Conservation (phyloP, 2,329 filamentous ascomycete genomes). For the Verruconis gallopava region DNA sequence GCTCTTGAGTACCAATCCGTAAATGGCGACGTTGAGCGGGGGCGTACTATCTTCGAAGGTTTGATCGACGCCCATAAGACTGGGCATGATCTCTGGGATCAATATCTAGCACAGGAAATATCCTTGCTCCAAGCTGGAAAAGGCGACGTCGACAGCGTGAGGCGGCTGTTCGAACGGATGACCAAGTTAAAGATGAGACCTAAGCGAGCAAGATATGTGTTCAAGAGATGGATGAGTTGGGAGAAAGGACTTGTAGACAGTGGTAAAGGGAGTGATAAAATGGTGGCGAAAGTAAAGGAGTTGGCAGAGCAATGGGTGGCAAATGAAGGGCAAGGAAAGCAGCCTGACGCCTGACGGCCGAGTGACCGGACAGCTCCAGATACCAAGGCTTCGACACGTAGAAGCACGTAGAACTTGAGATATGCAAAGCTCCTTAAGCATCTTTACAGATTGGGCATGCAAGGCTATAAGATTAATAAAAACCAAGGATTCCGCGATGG, state of each 20-base stretch:
- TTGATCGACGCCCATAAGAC: conserved; percentile 74
- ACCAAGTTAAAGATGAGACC: conserved; percentile 55
- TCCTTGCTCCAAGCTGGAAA: conserved; percentile 50
- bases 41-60: conserved; percentile 87
- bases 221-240: conserved; percentile 83
- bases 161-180: conserved; percentile 74
- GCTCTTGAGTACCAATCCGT: conserved; percentile 79
- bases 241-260: conserved; percentile 61
- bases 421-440: too few species aligned
- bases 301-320: conserved; percentile 62
- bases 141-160: conserved; percentile 45
- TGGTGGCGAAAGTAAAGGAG: conserved; percentile 55
- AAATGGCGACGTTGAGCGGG: conserved; percentile 75
- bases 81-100: conserved; percentile 82
- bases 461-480: too few species aligned
- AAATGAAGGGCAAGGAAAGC: conserved; percentile 4
- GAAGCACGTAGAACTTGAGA: too few species aligned
- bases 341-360: neutral
- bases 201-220: conserved; percentile 73
- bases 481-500: too few species aligned
- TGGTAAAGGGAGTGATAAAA: conserved; percentile 40
- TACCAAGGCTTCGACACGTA: too few species aligned
- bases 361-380: too few species aligned
- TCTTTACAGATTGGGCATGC: too few species aligned
- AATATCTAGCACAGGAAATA: conserved; percentile 76